phyloP scores from a whole-genome alignment of 2,329 filamentous ascomycete species.

The Arachnomyces sp. region DNA sequence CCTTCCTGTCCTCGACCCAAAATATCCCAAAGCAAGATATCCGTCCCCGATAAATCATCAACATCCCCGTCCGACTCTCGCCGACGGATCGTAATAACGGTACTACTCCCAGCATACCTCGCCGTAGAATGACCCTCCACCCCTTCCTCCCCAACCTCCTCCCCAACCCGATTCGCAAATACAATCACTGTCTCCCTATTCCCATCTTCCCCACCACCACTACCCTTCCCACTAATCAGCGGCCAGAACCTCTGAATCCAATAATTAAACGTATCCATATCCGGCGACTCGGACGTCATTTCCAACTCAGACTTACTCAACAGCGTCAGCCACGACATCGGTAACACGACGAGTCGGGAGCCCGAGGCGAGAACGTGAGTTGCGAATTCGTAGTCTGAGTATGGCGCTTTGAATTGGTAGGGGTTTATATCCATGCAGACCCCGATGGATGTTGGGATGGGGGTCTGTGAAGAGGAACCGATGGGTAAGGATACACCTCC shows the following conservation, averaged over 20 bases:
- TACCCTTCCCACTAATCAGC: slow-evolving; percentile 25
- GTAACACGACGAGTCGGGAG: slow-evolving; percentile 49
- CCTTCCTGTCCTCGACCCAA: slow-evolving; percentile 39
- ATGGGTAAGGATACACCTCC: slow-evolving; percentile 22
- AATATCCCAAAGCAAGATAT: slow-evolving; percentile 40
- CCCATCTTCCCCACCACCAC: slow-evolving; percentile 9
- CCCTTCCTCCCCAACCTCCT: slow-evolving; percentile 26
- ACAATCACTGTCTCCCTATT: slow-evolving; percentile 36
- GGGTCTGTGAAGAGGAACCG: slow-evolving; percentile 5
- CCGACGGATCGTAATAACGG: slow-evolving; percentile 30
- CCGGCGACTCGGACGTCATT: slow-evolving; percentile 33
- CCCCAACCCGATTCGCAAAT: slow-evolving; percentile 40
- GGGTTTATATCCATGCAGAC: slow-evolving; percentile 56
- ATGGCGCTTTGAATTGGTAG: slow-evolving; percentile 53
- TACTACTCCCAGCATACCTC: slow-evolving; percentile 43
- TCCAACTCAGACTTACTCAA: slow-evolving; percentile 43
- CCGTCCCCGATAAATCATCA: slow-evolving; percentile 16
- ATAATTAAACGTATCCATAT: slow-evolving; percentile 55
- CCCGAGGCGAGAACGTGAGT: slow-evolving; percentile 43
- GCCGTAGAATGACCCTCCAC: slow-evolving; percentile 31
- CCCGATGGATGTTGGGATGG: slow-evolving; percentile 37
- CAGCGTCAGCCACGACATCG: slow-evolving; percentile 57
- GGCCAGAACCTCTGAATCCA: slow-evolving; percentile 56
- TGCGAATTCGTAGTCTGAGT: slow-evolving; percentile 54
- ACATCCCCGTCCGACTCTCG: slow-evolving; percentile 10